Evolutionary conservation across 1,284 basidiomycete genomes (phyloP), one percentile per base, ranked within the genome.

Genomic region (Apiotrichum brassicae): DNA sequence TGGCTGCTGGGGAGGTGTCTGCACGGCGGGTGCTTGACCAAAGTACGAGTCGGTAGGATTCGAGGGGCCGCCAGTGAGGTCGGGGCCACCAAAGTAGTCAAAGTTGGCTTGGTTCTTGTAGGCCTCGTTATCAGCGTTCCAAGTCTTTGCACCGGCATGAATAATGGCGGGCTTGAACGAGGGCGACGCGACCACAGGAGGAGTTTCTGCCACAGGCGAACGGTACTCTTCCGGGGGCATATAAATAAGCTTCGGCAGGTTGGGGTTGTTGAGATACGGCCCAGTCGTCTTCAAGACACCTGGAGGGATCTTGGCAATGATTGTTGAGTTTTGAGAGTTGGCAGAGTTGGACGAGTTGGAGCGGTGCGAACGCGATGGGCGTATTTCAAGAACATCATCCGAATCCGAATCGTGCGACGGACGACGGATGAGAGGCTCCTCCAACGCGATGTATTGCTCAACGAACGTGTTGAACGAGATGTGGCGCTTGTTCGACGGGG

Each of bases 381-480:
- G 79, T 74, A 85, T 85, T 68, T 86, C 83, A 41, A 87, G 77
- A 42, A 82, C 75, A 35, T 76, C 72, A n/a, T 79, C 79, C 39
- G 77, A 75, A 24, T 76, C 75, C 11, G 58, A 57, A 43, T 54
- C 49, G 23, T 76, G 75, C 3, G 58, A 55, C 35, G 49, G 42
- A 46, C 52, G 47, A 30, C 64, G 61, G 19, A 71, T 64, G 34
- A 47, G 36, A 35, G 70, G 72, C 41, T 76, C 73, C 51, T 81
- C 79, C 64, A 98, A 85, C n/a, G 94, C 87, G 57, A 98, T 94
- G 68, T 84, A 92, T 72, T 97, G 95, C 73, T 97, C 90, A 33
- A 98, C 94, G 65, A 93, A 94, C 1, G 92, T 94, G 73, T 97
- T 97, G 80, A 98, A 98, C 62, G 82, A 87, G 75, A 98, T 98